These are phyloP conservation scores for Chamaenerion angustifolium DNA, from an alignment of 345 rosid species.

Conservation along the genomic window DNA sequence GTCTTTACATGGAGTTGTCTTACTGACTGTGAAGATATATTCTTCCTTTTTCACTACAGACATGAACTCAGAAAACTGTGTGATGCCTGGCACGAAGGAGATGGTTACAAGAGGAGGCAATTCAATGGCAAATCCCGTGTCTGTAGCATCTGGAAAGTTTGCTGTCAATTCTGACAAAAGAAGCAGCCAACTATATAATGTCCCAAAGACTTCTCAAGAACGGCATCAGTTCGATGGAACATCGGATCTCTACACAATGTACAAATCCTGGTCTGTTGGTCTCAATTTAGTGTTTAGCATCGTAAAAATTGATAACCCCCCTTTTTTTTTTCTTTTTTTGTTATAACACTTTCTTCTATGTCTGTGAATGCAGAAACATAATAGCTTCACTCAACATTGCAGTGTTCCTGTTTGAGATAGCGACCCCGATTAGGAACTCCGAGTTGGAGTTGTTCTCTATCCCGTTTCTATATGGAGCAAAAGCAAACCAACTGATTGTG, in stretches of 20 bases:
- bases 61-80: no score
- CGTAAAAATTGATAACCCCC: not conserved
- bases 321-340: not conserved
- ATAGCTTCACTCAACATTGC: constrained; percentile 69
- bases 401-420: constrained; percentile 70
- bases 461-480: constrained; percentile 71
- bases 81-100: no score
- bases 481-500: constrained; percentile 71
- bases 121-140: constrained; percentile 8
- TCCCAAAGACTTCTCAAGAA: constrained; percentile 13
- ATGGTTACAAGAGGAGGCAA: not conserved
- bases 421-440: constrained; percentile 53
- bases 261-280: constrained; percentile 9
- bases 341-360: constrained; percentile 1
- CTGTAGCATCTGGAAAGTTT: constrained; percentile 11
- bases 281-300: not conserved
- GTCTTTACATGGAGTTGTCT: not conserved
- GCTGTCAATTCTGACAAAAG: constrained; percentile 10
- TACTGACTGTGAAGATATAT: no score
- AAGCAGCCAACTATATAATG: constrained; percentile 9
- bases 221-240: constrained; percentile 29
- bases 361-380: constrained; percentile 34
- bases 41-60: no score
- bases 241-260: constrained; percentile 60
- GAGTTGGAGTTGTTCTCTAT: constrained; percentile 54